Percentiles rank a stretch among this genome's conserved stretches.
Evolutionary conservation across 2,329 filamentous ascomycete genomes (phyloP).

Genomic region (Monosporascus sp.): DNA sequence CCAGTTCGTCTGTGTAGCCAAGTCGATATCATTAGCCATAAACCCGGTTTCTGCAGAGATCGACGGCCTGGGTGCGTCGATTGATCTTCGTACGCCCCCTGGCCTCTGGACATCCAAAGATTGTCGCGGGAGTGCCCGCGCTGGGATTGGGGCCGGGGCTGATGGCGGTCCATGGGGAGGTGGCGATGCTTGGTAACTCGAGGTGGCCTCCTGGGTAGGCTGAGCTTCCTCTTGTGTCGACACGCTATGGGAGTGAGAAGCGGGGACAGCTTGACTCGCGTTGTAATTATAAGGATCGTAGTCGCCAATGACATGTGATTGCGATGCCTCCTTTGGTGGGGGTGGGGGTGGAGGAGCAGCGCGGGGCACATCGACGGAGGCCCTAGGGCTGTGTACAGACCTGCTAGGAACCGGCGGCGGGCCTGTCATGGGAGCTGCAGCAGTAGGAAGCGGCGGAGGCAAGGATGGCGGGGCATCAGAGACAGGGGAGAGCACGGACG

Average conservation of each 20-base stretch:
- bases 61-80: conserved; percentile 70
- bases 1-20: conserved; percentile 71
- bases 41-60: conserved; percentile 67
- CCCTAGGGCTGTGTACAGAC: conserved; percentile 44
- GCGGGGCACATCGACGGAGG: conserved; percentile 66
- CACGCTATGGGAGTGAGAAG: conserved; percentile 25
- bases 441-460: conserved; percentile 52
- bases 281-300: conserved; percentile 64
- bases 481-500: conserved; percentile 51
- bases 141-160: conserved; percentile 31
- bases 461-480: conserved; percentile 38
- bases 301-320: conserved; percentile 51
- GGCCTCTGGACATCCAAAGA: conserved; percentile 60
- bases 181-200: conserved; percentile 38
- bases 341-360: conserved; percentile 62
- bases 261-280: conserved; percentile 21
- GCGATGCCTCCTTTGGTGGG: conserved; percentile 39
- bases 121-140: conserved; percentile 41
- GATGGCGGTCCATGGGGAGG: conserved; percentile 41
- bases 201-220: conserved; percentile 43
- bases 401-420: conserved; percentile 63
- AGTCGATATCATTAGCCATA: conserved; percentile 82
- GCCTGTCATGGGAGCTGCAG: conserved; percentile 50
- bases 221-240: conserved; percentile 40
- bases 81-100: conserved; percentile 52